Conservation (phyloP, 2,329 filamentous ascomycete genomes). For the Verticillium albo-atrum region DNA sequence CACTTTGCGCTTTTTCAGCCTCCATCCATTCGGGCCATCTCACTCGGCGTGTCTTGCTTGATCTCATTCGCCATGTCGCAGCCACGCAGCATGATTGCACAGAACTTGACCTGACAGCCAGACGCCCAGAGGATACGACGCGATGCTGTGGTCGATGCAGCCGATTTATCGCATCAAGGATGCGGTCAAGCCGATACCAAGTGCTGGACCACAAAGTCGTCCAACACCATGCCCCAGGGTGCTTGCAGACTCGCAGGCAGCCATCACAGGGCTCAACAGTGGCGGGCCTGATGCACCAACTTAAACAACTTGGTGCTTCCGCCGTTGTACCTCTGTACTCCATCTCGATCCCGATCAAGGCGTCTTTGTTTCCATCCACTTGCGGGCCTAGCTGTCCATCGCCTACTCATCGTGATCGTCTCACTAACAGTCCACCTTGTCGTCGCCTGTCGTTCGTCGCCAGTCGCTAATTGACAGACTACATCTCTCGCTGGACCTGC, state of each 20-base stretch:
- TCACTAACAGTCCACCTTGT: background rate
- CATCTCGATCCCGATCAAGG: background rate
- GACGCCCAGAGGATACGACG: too few species aligned
- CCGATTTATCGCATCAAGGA: background rate
- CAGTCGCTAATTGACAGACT: background rate
- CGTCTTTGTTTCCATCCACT: background rate
- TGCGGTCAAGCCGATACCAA: background rate
- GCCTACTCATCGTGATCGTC: background rate
- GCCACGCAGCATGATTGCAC: background rate
- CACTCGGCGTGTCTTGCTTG: background rate
- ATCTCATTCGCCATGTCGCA: background rate
- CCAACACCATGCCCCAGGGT: background rate
- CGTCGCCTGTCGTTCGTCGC: too few species aligned
- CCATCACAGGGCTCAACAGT: background rate
- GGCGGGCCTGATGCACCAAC: background rate
- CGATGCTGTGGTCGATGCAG: too few species aligned
- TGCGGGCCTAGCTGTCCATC: background rate
- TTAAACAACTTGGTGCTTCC: background rate
- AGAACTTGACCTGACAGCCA: background rate
- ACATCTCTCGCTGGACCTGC: background rate
- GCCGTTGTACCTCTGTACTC: background rate
- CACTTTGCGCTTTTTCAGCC: background rate
- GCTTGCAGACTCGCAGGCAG: background rate
- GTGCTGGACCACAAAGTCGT: background rate
- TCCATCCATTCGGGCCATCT: background rate